phyloP scores from a whole-genome alignment of 148 eudicot genomes.

The Rhododendron vialii region DNA sequence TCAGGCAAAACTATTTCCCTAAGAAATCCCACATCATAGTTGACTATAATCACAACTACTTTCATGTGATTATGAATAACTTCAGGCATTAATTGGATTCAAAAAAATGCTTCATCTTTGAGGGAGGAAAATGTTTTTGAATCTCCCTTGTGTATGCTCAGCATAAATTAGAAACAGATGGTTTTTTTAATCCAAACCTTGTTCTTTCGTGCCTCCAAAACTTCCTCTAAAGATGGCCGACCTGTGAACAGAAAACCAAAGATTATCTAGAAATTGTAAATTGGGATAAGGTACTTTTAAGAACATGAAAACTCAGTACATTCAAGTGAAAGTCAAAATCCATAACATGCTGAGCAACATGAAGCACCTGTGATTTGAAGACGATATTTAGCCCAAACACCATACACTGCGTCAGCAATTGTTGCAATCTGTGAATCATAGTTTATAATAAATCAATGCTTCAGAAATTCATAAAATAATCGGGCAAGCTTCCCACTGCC shows the following conservation, averaged over 20 bases:
- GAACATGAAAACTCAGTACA: neutral
- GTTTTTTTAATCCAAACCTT: constrained; percentile 34
- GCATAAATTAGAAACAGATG: neutral
- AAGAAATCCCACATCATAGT: neutral
- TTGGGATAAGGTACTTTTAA: neutral
- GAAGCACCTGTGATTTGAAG: constrained; percentile 74
- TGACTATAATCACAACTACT: neutral
- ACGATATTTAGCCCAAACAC: constrained; percentile 88
- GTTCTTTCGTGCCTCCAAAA: constrained; percentile 57
- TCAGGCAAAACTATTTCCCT: neutral
- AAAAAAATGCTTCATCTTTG: neutral
- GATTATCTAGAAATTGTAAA: neutral
- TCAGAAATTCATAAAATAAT: neutral
- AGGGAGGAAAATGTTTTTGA: neutral
- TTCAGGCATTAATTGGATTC: neutral
- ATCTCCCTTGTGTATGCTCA: neutral
- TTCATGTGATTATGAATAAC: neutral
- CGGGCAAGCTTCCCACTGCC: constrained; percentile 1
- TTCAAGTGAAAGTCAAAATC: neutral
- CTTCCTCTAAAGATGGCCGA: constrained; percentile 73
- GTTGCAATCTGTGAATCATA: constrained; percentile 54
- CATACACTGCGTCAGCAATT: constrained; percentile 70
- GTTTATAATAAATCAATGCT: constrained; percentile 2
- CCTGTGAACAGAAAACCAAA: constrained; percentile 38
- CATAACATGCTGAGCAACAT: neutral